Evolutionary conservation across 345 rosid species (phyloP).

Genomic region (Eucalyptus grandis): DNA sequence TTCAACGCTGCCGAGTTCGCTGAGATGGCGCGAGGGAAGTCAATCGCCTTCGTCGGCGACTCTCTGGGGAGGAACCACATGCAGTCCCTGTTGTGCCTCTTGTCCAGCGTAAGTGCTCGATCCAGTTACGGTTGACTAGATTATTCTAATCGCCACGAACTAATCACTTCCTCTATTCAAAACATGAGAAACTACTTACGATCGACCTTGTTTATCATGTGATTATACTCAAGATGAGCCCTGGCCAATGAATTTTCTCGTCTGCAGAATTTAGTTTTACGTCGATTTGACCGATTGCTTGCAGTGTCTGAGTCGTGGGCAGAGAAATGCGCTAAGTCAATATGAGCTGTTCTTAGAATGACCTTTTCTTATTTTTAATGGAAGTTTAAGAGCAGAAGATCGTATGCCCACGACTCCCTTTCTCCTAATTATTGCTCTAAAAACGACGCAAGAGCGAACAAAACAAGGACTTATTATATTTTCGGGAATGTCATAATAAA

Average conservation of each 20-base stretch:
- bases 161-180: not conserved
- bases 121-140: not conserved
- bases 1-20: constrained; percentile 19
- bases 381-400: not conserved
- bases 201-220: not conserved
- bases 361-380: not conserved
- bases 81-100: constrained; percentile 28
- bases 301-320: not conserved
- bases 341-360: not conserved
- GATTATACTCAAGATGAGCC: not conserved
- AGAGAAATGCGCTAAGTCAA: not conserved
- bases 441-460: not conserved
- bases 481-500: not conserved
- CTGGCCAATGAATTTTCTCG: not conserved
- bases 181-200: not conserved
- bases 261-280: not conserved
- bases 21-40: constrained; percentile 21
- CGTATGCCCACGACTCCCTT: not conserved
- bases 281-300: not conserved
- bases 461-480: not conserved
- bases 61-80: constrained; percentile 39
- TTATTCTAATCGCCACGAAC: not conserved
- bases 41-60: constrained; percentile 36
- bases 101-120: constrained; percentile 12
- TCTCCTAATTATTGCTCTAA: not conserved